Conservation (phyloP, 306 rosid species). For the Oxytropis ochrocephala region DNA sequence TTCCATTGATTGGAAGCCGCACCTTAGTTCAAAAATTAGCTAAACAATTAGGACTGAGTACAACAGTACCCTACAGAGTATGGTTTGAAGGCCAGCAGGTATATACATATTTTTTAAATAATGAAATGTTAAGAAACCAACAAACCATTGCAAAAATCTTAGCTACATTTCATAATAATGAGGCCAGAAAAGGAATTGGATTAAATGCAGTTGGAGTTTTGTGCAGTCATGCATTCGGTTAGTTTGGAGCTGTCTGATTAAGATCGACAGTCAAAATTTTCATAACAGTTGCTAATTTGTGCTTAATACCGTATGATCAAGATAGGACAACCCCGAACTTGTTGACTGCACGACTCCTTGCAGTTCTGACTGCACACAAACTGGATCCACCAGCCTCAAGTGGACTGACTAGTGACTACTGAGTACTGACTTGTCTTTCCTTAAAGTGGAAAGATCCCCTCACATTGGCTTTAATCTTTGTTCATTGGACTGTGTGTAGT, state of each 20-base stretch:
- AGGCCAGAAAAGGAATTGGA: conserved; percentile 4
- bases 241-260: no score
- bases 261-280: no score
- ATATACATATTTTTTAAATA: not conserved
- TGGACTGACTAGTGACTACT: not conserved
- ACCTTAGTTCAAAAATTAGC: conserved; percentile 70
- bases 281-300: no score
- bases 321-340: no score
- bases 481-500: not conserved
- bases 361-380: no score
- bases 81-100: conserved; percentile 95
- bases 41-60: conserved; percentile 50
- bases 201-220: no score
- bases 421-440: not conserved
- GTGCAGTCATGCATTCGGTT: no score
- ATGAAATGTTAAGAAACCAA: not conserved
- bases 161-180: not conserved
- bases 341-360: no score
- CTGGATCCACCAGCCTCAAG: no score
- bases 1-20: conserved; percentile 91
- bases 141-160: not conserved
- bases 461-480: conserved; percentile 1
- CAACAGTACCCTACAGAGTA: conserved; percentile 80
- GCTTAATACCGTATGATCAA: no score
- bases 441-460: not conserved